Evolutionary conservation across 192 early-diverging fungal species (phyloP).

Genomic region (Tieghemiomyces parasiticus): DNA sequence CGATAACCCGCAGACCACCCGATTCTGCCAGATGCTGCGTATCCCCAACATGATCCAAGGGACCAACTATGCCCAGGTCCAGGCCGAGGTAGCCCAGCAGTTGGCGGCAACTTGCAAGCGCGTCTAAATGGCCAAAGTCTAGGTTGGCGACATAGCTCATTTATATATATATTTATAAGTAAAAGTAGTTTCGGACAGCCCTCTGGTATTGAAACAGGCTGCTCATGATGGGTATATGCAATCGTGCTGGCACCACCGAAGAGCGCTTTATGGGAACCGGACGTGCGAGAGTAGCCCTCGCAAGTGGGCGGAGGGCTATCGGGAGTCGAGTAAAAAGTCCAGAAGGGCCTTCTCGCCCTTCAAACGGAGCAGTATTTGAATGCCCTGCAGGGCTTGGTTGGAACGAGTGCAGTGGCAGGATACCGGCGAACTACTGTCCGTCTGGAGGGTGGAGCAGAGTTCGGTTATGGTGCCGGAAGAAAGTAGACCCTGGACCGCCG

Average conservation of each 20-base stretch:
- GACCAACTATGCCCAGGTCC: neutral
- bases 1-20: conserved; percentile 73
- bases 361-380: neutral
- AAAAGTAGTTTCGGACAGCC: no score
- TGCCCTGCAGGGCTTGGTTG: neutral
- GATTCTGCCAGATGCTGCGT: conserved; percentile 52
- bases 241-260: neutral
- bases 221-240: no score
- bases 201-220: no score
- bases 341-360: neutral
- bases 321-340: neutral
- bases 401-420: neutral
- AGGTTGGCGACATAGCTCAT: neutral
- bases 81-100: neutral
- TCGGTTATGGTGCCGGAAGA: neutral
- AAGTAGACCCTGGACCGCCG: neutral
- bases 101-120: neutral
- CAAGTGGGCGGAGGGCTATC: neutral
- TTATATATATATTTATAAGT: no score
- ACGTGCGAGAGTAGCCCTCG: neutral
- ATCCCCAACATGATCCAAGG: conserved; percentile 44
- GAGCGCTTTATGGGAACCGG: neutral
- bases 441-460: neutral
- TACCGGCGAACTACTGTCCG: neutral
- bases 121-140: neutral